Conservation (phyloP, 805 yeast species). For the Lachancea mirantina region DNA sequence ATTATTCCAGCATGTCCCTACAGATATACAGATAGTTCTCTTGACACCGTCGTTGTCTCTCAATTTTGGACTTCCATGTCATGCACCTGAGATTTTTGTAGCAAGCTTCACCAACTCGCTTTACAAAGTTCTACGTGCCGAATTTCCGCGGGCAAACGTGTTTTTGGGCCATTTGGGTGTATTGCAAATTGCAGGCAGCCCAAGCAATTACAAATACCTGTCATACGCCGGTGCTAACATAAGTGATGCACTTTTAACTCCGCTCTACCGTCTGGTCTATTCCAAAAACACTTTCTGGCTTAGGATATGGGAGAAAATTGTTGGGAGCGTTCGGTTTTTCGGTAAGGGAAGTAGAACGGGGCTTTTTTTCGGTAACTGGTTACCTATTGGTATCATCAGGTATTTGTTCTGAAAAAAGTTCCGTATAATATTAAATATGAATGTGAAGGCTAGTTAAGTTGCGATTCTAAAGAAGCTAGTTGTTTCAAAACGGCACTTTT, state of each 20-base stretch:
- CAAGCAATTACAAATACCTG: slow-evolving; percentile 28
- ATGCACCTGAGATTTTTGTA: slow-evolving; percentile 24
- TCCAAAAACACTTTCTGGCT: slow-evolving; percentile 9
- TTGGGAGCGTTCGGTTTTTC: slow-evolving; percentile 8
- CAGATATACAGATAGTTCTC: slow-evolving; percentile 19
- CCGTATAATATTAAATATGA: too few relatives aligned
- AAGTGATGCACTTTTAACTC: slow-evolving; percentile 17
- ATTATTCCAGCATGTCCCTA: slow-evolving; percentile 18
- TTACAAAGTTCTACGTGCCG: slow-evolving; percentile 13
- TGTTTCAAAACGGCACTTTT: slow-evolving; percentile 81
- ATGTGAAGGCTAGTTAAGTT: slow-evolving; percentile 12
- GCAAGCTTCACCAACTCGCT: slow-evolving; percentile 24
- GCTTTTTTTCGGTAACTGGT: slow-evolving; percentile 8
- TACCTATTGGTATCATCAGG: slow-evolving; percentile 6
- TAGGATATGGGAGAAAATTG: slow-evolving; percentile 4
- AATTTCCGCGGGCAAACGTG: slow-evolving; percentile 12
- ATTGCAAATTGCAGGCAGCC: slow-evolving; percentile 26
- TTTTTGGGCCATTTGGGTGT: slow-evolving; percentile 25
- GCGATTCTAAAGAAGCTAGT: slow-evolving; percentile 30
- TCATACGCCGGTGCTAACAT: slow-evolving; percentile 22
- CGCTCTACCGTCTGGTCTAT: slow-evolving; percentile 24
- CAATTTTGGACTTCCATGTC: slow-evolving; percentile 20
- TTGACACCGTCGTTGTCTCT: slow-evolving; percentile 27
- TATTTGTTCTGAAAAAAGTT: too few relatives aligned
- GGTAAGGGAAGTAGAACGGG: slow-evolving; percentile 11